A percentile compares a stretch with the other conserved stretches of the same genome.
Evolutionary conservation across 2,329 filamentous ascomycete genomes (phyloP).

Genomic region (Aspergillus fructus): DNA sequence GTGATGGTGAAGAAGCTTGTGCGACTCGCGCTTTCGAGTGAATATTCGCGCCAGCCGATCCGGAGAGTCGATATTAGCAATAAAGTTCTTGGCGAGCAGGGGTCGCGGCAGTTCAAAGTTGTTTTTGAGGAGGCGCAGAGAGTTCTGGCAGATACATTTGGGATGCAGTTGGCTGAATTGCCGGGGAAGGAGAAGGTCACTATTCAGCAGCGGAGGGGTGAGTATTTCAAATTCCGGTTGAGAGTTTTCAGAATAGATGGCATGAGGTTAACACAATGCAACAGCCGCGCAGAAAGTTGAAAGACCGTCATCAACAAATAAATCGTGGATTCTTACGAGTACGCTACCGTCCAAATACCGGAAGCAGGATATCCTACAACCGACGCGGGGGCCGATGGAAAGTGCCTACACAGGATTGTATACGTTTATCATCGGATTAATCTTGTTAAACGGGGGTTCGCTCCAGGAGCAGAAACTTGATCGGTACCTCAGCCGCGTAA

Average conservation of each 20-base stretch:
- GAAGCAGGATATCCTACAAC: constrained; percentile 64
- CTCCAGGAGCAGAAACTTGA: constrained; percentile 77
- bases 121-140: constrained; percentile 77
- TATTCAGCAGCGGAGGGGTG: constrained; percentile 74
- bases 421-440: constrained; percentile 74
- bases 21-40: constrained; percentile 60
- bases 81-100: constrained; percentile 69
- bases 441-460: constrained; percentile 69
- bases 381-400: constrained; percentile 69
- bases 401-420: constrained; percentile 80
- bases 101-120: constrained; percentile 68
- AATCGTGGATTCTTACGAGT: constrained; percentile 75
- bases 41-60: constrained; percentile 59
- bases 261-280: background rate
- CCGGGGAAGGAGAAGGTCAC: constrained; percentile 79
- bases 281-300: constrained; percentile 51
- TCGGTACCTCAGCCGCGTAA: constrained; percentile 71
- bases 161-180: constrained; percentile 89
- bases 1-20: constrained; percentile 61
- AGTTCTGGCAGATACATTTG: constrained; percentile 70
- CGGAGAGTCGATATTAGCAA: constrained; percentile 58
- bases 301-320: constrained; percentile 51
- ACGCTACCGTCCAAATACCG: constrained; percentile 69
- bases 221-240: constrained; percentile 19
- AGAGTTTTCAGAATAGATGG: background rate